Percentiles rank a stretch among this genome's conserved stretches.
phyloP scores from a whole-genome alignment of 2,329 filamentous ascomycete genomes.

The Phoma sp. region DNA sequence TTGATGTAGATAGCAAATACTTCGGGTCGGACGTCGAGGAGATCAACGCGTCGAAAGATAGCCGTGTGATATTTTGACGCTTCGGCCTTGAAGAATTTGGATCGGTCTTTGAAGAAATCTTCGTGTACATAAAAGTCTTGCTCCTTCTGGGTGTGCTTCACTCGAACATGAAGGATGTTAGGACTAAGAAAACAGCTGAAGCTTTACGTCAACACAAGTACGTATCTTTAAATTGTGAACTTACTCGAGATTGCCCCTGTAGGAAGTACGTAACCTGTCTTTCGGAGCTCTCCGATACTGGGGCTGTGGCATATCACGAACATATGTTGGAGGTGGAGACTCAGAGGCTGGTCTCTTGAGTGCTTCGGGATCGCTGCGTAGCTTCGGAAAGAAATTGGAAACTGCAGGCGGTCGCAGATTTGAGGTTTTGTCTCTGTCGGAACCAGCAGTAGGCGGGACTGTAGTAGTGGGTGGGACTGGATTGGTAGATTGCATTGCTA shows the following conservation, averaged over 20 bases:
- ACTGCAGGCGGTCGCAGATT: not conserved
- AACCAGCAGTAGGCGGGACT: not conserved
- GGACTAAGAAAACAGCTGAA: not conserved
- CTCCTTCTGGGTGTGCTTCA: not conserved
- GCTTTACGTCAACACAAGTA: not conserved
- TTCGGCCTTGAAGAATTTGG: not conserved
- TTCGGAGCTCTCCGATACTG: not conserved
- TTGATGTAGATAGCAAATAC: not conserved
- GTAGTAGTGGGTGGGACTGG: too few relatives aligned
- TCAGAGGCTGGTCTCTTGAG: not conserved
- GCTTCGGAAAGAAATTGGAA: not conserved
- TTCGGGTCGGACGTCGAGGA: not conserved
- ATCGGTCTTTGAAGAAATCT: not conserved
- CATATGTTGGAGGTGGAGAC: not conserved
- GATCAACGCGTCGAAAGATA: not conserved
- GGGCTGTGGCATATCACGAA: not conserved
- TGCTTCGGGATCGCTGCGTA: not conserved
- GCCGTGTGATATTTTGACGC: not conserved
- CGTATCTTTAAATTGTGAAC: not conserved
- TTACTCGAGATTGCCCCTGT: not conserved
- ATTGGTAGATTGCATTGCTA: not conserved
- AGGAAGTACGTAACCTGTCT: not conserved
- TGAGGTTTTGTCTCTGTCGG: not conserved
- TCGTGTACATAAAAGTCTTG: not conserved
- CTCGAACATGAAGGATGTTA: not conserved